phyloP scores from a whole-genome alignment of 164 flowering plant genomes.

The Piper longum region DNA sequence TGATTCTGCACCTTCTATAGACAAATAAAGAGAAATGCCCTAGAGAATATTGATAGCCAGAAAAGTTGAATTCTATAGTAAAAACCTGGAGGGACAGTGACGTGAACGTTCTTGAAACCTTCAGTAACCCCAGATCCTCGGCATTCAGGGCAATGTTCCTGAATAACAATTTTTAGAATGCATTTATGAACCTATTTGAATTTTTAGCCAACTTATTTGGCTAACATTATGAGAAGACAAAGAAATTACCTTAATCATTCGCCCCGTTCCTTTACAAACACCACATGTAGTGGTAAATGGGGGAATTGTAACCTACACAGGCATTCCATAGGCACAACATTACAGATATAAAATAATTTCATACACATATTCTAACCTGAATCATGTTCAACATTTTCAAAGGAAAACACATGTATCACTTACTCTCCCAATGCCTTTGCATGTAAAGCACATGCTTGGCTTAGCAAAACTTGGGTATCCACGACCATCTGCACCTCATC shows the following conservation, averaged over 20 bases:
- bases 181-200: neutral
- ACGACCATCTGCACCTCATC: slow-evolving; percentile 47
- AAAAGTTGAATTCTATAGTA: slow-evolving; percentile 1
- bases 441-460: slow-evolving; percentile 45
- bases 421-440: slow-evolving; percentile 16
- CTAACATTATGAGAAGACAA: neutral
- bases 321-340: neutral
- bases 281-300: slow-evolving; percentile 81
- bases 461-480: slow-evolving; percentile 61
- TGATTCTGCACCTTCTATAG: neutral
- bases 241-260: slow-evolving; percentile 41
- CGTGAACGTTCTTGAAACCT: slow-evolving; percentile 53
- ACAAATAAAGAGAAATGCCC: neutral
- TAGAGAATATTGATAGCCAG: neutral
- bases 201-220: neutral
- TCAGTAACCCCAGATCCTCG: slow-evolving; percentile 60
- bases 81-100: slow-evolving; percentile 81
- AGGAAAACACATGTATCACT: neutral
- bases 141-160: slow-evolving; percentile 59
- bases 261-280: slow-evolving; percentile 67
- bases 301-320: slow-evolving; percentile 62
- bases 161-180: slow-evolving; percentile 2
- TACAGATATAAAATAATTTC: neutral
- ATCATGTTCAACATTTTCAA: too few species aligned
- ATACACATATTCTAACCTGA: neutral